Evolutionary conservation across 257 asterid species (phyloP), one percentile per base, ranked within the genome.

Genomic region (Solanum habrochaites): DNA sequence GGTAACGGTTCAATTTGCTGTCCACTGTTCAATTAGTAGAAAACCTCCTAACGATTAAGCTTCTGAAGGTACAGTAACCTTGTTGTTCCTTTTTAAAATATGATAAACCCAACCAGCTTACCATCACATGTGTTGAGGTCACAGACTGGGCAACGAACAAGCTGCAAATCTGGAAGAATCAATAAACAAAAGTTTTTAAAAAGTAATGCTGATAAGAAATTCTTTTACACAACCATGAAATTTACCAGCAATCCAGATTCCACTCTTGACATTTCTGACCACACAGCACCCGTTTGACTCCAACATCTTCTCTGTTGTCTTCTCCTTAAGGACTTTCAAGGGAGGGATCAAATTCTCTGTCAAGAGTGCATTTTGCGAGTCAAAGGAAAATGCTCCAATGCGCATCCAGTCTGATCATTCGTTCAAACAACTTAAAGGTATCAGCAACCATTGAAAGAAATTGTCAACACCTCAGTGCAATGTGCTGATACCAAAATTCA

Each of bases 171-270:
- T 97, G 91, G 87, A 90, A 67, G 85, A 80, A 90, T 35, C 73
- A 35, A 89, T 81, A 52, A 74, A 82, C 70, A 31, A 32, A 58
- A 81, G 45, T 70, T 43, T 16, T 20, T 35, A n/a, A 52, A 81
- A 67, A 37, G 83, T 52, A 39, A 32, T 87, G 71, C 43, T 27
- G 77, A 86, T 85, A 45, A 15, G n/a, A 66, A 77, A 81, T 31
- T 49, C 42, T 81, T 16, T 81, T 49, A 37, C 21, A 49, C 69
- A 81, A 20, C 23, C 85, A 81, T 4, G 20, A 81, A 29, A 49
- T 77, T 81, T 96, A 97, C 99, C 99, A 88, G 99, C 97, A 93
- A 97, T 92, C 99, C 99, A 97, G 87, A 97, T 94, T 85, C 99
- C 99, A 84, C 91, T 90, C 91, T 93, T 96, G 86, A 96, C 86